Percentiles rank a stretch among this genome's conserved stretches.
These are phyloP conservation scores for Starmerella cellae DNA, from an alignment of 805 yeast genomes.

Conservation along the genomic window DNA sequence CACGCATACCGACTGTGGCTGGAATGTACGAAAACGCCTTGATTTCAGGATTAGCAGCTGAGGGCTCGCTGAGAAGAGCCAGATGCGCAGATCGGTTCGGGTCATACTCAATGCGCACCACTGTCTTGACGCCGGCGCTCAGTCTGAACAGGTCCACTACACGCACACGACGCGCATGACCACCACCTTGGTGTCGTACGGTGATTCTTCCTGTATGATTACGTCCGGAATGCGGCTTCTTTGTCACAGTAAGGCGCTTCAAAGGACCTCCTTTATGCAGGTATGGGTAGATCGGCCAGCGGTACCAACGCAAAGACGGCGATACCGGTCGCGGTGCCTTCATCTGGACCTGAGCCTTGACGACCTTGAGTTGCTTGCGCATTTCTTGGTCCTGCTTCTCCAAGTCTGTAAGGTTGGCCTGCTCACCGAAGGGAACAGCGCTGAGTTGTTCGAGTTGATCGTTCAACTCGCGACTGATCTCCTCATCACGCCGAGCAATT, in stretches of 20 bases:
- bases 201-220: conserved; percentile 80
- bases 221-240: conserved; percentile 71
- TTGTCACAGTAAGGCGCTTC: conserved; percentile 57
- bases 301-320: conserved; percentile 81
- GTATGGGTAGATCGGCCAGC: conserved; percentile 76
- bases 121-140: conserved; percentile 60
- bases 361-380: conserved; percentile 57
- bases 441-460: conserved; percentile 23
- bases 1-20: conserved; percentile 86
- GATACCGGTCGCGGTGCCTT: conserved; percentile 68
- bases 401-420: conserved; percentile 46
- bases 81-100: conserved; percentile 90
- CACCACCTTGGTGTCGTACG: conserved; percentile 93
- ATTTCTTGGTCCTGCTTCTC: conserved; percentile 67
- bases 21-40: conserved; percentile 52
- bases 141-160: conserved; percentile 62
- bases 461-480: conserved; percentile 15
- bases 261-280: conserved; percentile 77
- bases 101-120: conserved; percentile 83
- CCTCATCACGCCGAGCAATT: conserved; percentile 6
- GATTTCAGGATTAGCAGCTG: conserved; percentile 27
- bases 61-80: conserved; percentile 49
- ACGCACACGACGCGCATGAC: conserved; percentile 79
- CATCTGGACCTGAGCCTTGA: conserved; percentile 56
- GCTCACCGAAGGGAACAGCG: conserved; percentile 29